A percentile compares a stretch with the other conserved stretches of the same genome.
These are phyloP conservation scores for Verticillium tricorpus DNA, from an alignment of 2,329 filamentous ascomycete genomes.

Conservation along the genomic window DNA sequence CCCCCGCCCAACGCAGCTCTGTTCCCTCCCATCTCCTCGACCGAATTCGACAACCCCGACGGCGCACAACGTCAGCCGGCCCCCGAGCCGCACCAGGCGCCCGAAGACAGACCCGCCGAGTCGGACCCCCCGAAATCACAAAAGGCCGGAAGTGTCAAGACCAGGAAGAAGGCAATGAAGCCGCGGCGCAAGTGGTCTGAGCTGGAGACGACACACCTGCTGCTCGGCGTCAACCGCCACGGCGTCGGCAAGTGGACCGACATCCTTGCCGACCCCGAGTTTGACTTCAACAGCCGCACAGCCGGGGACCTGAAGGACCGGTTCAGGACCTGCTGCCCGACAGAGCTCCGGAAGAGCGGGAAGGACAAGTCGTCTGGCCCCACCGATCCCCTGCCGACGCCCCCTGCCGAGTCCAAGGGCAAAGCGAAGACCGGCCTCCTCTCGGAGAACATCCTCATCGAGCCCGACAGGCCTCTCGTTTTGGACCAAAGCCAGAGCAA, in stretches of 20 bases:
- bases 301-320: constrained; percentile 62
- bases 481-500: neutral
- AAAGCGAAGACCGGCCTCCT: constrained; percentile 45
- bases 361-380: constrained; percentile 23
- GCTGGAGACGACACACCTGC: constrained; percentile 57
- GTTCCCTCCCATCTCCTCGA: constrained; percentile 60
- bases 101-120: constrained; percentile 17
- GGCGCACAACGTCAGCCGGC: constrained; percentile 26
- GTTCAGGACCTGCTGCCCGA: constrained; percentile 61
- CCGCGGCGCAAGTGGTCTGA: constrained; percentile 61
- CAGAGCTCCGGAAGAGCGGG: constrained; percentile 42
- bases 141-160: constrained; percentile 26
- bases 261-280: constrained; percentile 57
- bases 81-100: constrained; percentile 1
- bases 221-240: constrained; percentile 57
- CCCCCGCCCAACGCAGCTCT: constrained; percentile 56
- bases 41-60: constrained; percentile 47
- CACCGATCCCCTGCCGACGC: constrained; percentile 19
- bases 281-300: constrained; percentile 56
- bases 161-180: constrained; percentile 51
- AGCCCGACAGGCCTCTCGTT: constrained; percentile 30
- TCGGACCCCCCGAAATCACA: constrained; percentile 18
- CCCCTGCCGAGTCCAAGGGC: constrained; percentile 20
- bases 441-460: constrained; percentile 53
- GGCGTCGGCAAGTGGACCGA: constrained; percentile 63